Base-by-base conservation (phyloP, 225 moss, liverwort and hornwort species). In the Pseudoscleropodium purum region DNA sequence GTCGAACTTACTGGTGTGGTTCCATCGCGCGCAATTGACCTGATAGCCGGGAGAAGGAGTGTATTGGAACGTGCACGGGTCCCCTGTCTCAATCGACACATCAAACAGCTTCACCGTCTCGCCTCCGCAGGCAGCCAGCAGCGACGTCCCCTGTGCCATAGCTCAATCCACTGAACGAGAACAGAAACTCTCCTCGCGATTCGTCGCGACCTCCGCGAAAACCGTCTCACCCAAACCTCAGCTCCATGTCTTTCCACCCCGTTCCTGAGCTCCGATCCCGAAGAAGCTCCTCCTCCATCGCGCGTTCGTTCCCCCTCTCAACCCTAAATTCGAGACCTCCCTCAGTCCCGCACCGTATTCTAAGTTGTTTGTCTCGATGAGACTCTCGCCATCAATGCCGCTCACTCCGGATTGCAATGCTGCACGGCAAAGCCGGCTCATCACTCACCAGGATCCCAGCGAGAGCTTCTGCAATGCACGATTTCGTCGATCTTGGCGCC, bases 11-110 rank as follows among this genome's bases (percentile, higher is more conserved):
- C 98, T 99, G 75, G 99, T 99, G 82, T 99, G 99, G 90, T 99
- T 99, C 99, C 99, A 99, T 90, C 96, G 95, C 43, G 96, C 97
- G 85, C 99, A 99, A 95, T 99, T 99, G 82, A 99, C 99, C 89
- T 97, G 99, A 72, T 90, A 95, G 36, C 99, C 97, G 41, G 99
- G 97, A 29, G 97, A 93, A 21, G 97, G 99, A 45, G 97, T 97
- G 90, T 96, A 96, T 60, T 97, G 97, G 84, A 94, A 99, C 31
- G 95, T 94, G 95, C 99, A 99, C 4, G 99, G 99, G 84, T 99
- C 97, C 65, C 99, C 96, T 3, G 92, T 95, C 92, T 97, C 97
- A 64, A 96, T 95, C 21, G 96, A 96, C n/a, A 97, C 96, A 86
- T 99, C 99, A 49, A 99, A 99, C 80, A 99, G 94, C 95, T 99